A percentile compares a stretch with the other conserved stretches of the same genome.
Conservation (phyloP, 345 rosid species). For the Camelina neglecta region DNA sequence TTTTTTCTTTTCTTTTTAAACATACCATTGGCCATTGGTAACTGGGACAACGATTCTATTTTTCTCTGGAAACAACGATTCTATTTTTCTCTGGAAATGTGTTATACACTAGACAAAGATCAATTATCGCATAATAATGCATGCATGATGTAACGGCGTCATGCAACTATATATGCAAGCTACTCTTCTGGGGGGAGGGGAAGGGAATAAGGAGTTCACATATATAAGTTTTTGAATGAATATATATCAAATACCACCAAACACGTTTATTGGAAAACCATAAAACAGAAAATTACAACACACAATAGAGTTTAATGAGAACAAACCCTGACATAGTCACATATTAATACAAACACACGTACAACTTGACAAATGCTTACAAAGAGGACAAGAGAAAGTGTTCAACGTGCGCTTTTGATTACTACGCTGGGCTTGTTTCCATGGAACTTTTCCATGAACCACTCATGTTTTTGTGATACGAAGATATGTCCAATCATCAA, state of each 20-base stretch:
- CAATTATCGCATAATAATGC: no score
- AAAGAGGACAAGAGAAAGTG: background rate
- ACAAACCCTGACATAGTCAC: background rate
- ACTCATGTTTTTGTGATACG: background rate
- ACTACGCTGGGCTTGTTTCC: background rate
- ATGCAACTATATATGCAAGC: no score
- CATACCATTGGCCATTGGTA: no score
- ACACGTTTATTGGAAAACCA: background rate
- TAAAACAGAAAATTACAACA: background rate
- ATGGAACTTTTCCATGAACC: background rate
- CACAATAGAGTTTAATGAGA: background rate
- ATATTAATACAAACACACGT: background rate
- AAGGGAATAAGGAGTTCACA: background rate
- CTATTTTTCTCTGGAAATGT: no score
- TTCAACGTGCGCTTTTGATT: background rate
- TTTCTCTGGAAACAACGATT: no score
- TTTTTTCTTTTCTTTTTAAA: no score
- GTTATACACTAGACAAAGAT: no score
- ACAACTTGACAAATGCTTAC: constrained; percentile 8
- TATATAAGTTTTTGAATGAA: background rate
- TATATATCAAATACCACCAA: background rate
- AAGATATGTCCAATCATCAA: constrained; percentile 19
- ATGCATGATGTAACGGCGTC: no score
- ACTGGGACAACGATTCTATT: no score
- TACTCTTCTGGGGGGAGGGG: no score